Conservation (phyloP, 768 basidiomycete species). For the Boletus insuetus region DNA sequence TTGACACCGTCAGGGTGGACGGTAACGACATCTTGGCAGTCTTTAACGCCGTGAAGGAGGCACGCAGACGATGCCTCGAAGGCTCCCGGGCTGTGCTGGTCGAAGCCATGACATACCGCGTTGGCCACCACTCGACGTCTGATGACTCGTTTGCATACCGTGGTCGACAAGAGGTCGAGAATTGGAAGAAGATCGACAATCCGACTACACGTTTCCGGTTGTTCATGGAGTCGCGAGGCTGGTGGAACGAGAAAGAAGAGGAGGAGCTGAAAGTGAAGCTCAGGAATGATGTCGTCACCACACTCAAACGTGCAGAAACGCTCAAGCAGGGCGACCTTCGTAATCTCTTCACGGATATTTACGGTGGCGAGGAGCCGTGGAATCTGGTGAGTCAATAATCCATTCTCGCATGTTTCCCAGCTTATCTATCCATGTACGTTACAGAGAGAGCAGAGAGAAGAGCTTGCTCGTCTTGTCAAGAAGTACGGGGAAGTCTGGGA, state of each 20-base stretch:
- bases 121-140: slow-evolving; percentile 94
- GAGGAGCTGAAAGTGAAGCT: slow-evolving; percentile 63
- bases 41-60: slow-evolving; percentile 67
- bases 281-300: slow-evolving; percentile 70
- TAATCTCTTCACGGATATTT: slow-evolving; percentile 84
- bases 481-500: slow-evolving; percentile 89
- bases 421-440: background rate
- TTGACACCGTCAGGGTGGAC: slow-evolving; percentile 89
- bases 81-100: slow-evolving; percentile 79
- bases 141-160: slow-evolving; percentile 96
- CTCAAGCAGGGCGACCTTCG: slow-evolving; percentile 67
- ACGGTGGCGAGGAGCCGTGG: slow-evolving; percentile 82
- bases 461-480: slow-evolving; percentile 65
- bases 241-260: slow-evolving; percentile 83
- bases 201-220: slow-evolving; percentile 82
- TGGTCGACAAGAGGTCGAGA: slow-evolving; percentile 85
- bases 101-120: slow-evolving; percentile 90
- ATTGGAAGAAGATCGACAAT: slow-evolving; percentile 88
- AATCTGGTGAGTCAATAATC: slow-evolving; percentile 61
- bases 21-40: slow-evolving; percentile 93
- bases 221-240: slow-evolving; percentile 77
- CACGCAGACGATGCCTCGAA: slow-evolving; percentile 66
- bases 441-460: slow-evolving; percentile 81
- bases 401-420: background rate
- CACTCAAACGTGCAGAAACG: slow-evolving; percentile 76